phyloP scores from a whole-genome alignment of 2,329 filamentous ascomycete species.

The Neopestalotiopsis sp. region DNA sequence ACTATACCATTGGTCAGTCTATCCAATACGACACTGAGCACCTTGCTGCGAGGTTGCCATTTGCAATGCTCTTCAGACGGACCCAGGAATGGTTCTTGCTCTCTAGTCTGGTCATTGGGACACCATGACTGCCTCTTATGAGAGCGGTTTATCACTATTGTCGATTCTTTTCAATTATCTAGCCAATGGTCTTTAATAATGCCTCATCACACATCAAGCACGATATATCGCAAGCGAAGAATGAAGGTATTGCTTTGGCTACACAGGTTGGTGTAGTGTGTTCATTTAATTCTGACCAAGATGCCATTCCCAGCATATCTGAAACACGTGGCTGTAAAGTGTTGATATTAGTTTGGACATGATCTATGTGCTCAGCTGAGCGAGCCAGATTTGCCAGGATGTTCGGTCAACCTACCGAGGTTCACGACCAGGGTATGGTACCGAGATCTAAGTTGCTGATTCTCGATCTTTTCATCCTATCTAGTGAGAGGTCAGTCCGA shows the following conservation, averaged over 20 bases:
- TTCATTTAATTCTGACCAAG: no score
- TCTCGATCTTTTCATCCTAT: neutral
- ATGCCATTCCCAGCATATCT: no score
- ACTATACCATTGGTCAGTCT: neutral
- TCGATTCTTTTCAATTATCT: no score
- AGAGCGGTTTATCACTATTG: no score
- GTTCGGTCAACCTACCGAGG: constrained; percentile 10
- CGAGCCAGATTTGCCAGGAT: neutral
- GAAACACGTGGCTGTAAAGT: neutral
- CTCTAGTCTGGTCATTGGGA: neutral
- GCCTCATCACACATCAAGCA: no score
- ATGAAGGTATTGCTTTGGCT: no score
- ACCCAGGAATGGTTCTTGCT: neutral
- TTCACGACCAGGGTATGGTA: neutral
- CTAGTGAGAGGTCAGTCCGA: neutral
- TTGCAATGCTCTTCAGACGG: neutral
- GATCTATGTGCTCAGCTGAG: neutral
- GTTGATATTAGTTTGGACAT: no score
- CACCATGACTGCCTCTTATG: neutral
- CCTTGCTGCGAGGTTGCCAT: neutral
- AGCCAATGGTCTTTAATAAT: no score
- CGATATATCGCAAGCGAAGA: no score
- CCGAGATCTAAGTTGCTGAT: neutral
- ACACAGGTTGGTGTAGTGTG: no score
- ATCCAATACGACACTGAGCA: neutral